A percentile compares a stretch with the other conserved stretches of the same genome.
These are phyloP conservation scores for Cryphonectria carpinicola DNA, from an alignment of 2,329 filamentous ascomycete genomes.

Conservation along the genomic window DNA sequence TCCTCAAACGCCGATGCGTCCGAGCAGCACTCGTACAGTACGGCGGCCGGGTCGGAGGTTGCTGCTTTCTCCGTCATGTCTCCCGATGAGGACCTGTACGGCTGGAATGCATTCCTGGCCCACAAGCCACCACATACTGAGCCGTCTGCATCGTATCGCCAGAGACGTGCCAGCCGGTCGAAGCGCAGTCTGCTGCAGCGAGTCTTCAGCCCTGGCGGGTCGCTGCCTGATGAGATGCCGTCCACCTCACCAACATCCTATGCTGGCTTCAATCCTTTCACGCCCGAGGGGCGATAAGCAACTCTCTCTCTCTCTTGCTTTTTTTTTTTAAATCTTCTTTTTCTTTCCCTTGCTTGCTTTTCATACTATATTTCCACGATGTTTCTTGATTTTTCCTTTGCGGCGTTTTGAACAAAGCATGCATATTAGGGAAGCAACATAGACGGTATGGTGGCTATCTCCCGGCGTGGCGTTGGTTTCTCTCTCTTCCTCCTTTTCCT, in stretches of 20 bases:
- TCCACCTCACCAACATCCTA: conserved; percentile 15
- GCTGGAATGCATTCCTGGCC: conserved; percentile 36
- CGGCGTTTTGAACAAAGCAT: conserved; percentile 21
- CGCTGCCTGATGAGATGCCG: conserved; percentile 14
- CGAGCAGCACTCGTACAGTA: conserved; percentile 28
- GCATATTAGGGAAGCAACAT: conserved; percentile 26
- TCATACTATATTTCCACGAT: not conserved
- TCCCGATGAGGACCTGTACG: conserved; percentile 35
- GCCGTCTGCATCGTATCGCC: conserved; percentile 4
- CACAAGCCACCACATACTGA: conserved; percentile 27
- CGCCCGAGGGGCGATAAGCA: conserved; percentile 9
- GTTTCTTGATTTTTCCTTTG: not conserved
- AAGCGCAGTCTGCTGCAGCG: conserved; percentile 29
- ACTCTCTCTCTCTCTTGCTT: no score
- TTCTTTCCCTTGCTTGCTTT: not conserved
- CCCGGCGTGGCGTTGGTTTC: conserved; percentile 21
- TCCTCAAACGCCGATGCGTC: conserved; percentile 19
- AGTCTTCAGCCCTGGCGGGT: conserved; percentile 25
- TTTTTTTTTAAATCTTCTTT: not conserved
- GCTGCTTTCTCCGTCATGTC: conserved; percentile 25
- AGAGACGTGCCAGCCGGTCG: conserved; percentile 24
- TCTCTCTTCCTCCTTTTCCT: not conserved
- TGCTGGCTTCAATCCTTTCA: conserved; percentile 8
- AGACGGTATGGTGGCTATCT: conserved; percentile 15
- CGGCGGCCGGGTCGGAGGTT: conserved; percentile 23